Percentiles rank a stretch among this genome's conserved stretches.
These are phyloP conservation scores for Paxillus rubicundulus DNA, from an alignment of 768 basidiomycete genomes.

Conservation along the genomic window DNA sequence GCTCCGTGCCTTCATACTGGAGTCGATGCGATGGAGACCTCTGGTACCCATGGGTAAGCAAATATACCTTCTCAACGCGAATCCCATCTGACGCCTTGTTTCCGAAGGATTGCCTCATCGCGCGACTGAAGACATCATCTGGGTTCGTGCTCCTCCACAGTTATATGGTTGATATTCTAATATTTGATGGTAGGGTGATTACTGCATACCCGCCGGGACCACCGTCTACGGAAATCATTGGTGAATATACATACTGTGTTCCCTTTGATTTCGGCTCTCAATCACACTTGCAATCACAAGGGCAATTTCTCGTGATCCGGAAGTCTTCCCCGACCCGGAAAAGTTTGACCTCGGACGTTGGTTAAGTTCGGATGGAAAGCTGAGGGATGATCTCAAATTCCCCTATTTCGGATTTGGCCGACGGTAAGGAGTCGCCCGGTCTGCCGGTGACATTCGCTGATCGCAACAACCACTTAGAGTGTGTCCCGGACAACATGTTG, in stretches of 20 bases:
- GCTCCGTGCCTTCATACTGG: conserved; percentile 34
- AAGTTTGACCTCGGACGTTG: conserved; percentile 36
- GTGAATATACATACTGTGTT: background rate
- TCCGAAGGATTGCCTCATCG: conserved; percentile 10
- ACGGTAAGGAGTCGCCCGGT: conserved; percentile 13
- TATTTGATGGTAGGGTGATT: conserved; percentile 7
- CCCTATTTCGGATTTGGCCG: conserved; percentile 55
- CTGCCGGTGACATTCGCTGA: conserved; percentile 1
- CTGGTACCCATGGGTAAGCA: conserved; percentile 20
- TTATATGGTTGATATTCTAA: background rate
- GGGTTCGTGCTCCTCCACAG: conserved; percentile 4
- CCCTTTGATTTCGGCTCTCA: background rate
- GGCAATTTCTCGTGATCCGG: conserved; percentile 36
- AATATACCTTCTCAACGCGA: background rate
- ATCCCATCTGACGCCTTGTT: background rate
- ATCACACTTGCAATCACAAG: conserved; percentile 8
- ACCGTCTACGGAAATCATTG: conserved; percentile 18
- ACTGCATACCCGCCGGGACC: conserved; percentile 18
- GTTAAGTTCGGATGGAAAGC: conserved; percentile 12
- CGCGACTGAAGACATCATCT: conserved; percentile 16
- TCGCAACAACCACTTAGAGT: conserved; percentile 32
- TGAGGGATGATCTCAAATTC: conserved; percentile 46
- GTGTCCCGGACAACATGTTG: conserved; percentile 61
- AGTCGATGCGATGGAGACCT: conserved; percentile 36
- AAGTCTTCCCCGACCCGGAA: conserved; percentile 37